Evolutionary conservation across 306 rosid species (phyloP).

Genomic region (Lupinus albus): DNA sequence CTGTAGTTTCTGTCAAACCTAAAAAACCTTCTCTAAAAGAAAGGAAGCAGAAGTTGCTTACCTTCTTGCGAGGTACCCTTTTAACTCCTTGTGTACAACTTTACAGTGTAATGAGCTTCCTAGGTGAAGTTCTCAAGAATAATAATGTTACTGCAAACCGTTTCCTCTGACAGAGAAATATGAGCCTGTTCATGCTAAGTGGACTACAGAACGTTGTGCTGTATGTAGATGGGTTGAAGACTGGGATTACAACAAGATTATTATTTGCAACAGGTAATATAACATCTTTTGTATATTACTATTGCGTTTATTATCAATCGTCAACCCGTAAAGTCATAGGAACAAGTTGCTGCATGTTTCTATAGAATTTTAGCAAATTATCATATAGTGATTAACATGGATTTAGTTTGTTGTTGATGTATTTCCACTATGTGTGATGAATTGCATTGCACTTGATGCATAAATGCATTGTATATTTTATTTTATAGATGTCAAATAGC

Average conservation of each 20-base stretch:
- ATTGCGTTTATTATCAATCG: slow-evolving; percentile 10
- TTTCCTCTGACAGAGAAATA: slow-evolving; percentile 74
- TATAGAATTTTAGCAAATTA: not conserved
- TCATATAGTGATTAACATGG: slow-evolving; percentile 4
- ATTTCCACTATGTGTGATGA: slow-evolving; percentile 13
- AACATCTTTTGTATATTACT: slow-evolving; percentile 25
- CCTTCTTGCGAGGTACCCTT: slow-evolving; percentile 83
- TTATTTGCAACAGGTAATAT: slow-evolving; percentile 89
- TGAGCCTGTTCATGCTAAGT: slow-evolving; percentile 88
- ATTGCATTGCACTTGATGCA: slow-evolving; percentile 21
- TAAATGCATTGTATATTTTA: slow-evolving; percentile 34
- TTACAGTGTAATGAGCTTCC: slow-evolving; percentile 31
- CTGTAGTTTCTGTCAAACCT: slow-evolving; percentile 71
- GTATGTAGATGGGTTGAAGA: slow-evolving; percentile 99
- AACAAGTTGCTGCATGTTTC: slow-evolving; percentile 24
- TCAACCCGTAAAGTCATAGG: slow-evolving; percentile 17
- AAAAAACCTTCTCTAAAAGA: slow-evolving; percentile 86
- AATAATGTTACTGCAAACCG: slow-evolving; percentile 28
- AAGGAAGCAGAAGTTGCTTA: slow-evolving; percentile 82
- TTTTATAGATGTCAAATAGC: slow-evolving; percentile 90
- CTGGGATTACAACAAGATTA: slow-evolving; percentile 98
- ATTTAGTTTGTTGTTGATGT: slow-evolving; percentile 27
- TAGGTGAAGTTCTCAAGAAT: slow-evolving; percentile 34
- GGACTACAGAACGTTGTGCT: slow-evolving; percentile 99
- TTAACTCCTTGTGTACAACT: slow-evolving; percentile 36